Evolutionary conservation across 2,329 filamentous ascomycete species (phyloP).

Genomic region (Paramyrothecium sp.): DNA sequence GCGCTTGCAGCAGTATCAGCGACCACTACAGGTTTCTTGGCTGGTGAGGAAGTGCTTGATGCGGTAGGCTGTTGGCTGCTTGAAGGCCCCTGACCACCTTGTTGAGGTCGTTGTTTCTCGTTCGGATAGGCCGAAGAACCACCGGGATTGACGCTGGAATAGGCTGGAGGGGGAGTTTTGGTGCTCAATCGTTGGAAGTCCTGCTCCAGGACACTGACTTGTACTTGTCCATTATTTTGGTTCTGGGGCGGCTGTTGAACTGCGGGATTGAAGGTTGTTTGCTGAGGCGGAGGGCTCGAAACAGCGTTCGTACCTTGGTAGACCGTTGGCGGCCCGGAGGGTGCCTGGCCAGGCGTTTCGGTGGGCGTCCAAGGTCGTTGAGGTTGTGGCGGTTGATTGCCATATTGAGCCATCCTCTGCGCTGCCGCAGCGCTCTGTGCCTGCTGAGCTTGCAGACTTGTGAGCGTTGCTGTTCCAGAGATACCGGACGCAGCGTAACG

Average conservation of each 20-base stretch:
- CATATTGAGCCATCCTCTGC: slow-evolving; percentile 79
- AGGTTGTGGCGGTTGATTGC: slow-evolving; percentile 32
- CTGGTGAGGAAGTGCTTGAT: slow-evolving; percentile 19
- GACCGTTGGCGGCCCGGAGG: slow-evolving; percentile 85
- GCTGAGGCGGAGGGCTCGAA: slow-evolving; percentile 43
- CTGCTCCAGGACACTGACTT: slow-evolving; percentile 75
- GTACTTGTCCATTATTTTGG: slow-evolving; percentile 37
- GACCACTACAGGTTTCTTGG: slow-evolving; percentile 24
- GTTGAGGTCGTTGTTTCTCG: slow-evolving; percentile 67
- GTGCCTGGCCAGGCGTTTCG: slow-evolving; percentile 80
- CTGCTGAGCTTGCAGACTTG: slow-evolving; percentile 62
- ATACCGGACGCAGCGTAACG: slow-evolving; percentile 91
- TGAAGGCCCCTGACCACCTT: slow-evolving; percentile 19
- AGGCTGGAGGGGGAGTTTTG: slow-evolving; percentile 90
- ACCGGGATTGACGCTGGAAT: slow-evolving; percentile 70
- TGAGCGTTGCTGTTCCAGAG: slow-evolving; percentile 79
- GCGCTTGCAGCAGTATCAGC: slow-evolving; percentile 17
- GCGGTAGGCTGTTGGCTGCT: slow-evolving; percentile 20
- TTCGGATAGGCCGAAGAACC: slow-evolving; percentile 65
- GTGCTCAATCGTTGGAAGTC: slow-evolving; percentile 82
- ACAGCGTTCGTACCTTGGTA: slow-evolving; percentile 84
- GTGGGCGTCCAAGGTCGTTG: slow-evolving; percentile 89
- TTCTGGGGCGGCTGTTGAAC: slow-evolving; percentile 40
- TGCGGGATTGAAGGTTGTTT: slow-evolving; percentile 39
- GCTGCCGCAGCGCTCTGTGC: slow-evolving; percentile 74